phyloP scores from a whole-genome alignment of 139 green algal species.

The Parachlorella kessleri region DNA sequence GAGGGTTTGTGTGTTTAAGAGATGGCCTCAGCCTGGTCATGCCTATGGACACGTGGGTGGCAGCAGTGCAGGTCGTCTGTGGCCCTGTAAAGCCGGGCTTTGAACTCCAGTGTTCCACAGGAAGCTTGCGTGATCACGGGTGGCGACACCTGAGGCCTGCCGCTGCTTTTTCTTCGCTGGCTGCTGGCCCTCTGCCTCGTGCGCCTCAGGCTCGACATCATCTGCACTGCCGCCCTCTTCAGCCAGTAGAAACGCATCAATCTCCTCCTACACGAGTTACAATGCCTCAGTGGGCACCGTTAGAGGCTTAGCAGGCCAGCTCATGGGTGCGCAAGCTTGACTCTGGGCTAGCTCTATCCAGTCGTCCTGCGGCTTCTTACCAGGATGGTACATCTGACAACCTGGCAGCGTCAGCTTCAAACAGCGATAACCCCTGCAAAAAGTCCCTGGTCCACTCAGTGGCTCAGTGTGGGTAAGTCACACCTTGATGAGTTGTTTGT shows the following conservation, averaged over 20 bases:
- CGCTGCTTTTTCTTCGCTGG: slow-evolving; percentile 4
- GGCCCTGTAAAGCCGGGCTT: too few relatives aligned
- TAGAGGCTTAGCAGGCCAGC: background rate
- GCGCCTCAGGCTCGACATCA: background rate
- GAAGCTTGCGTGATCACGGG: too few relatives aligned
- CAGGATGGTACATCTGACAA: background rate
- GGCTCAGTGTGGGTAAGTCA: background rate
- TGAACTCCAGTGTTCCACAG: too few relatives aligned
- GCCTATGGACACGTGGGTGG: too few relatives aligned
- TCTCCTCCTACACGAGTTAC: slow-evolving; percentile 17
- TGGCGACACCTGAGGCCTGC: background rate
- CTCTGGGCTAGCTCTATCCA: background rate
- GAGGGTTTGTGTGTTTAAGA: too few relatives aligned
- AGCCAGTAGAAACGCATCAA: slow-evolving; percentile 29
- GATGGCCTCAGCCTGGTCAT: too few relatives aligned
- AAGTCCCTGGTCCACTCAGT: background rate
- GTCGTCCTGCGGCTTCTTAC: background rate
- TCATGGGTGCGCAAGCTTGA: background rate
- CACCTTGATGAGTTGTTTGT: slow-evolving; percentile 41
- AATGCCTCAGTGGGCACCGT: background rate
- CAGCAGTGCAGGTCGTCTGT: too few relatives aligned
- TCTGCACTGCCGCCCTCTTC: slow-evolving; percentile 2
- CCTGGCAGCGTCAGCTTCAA: background rate
- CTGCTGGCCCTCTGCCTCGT: background rate
- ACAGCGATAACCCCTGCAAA: background rate